These are phyloP conservation scores for Nannizziopsis barbatae DNA, from an alignment of 2,329 filamentous ascomycete species.

Conservation along the genomic window DNA sequence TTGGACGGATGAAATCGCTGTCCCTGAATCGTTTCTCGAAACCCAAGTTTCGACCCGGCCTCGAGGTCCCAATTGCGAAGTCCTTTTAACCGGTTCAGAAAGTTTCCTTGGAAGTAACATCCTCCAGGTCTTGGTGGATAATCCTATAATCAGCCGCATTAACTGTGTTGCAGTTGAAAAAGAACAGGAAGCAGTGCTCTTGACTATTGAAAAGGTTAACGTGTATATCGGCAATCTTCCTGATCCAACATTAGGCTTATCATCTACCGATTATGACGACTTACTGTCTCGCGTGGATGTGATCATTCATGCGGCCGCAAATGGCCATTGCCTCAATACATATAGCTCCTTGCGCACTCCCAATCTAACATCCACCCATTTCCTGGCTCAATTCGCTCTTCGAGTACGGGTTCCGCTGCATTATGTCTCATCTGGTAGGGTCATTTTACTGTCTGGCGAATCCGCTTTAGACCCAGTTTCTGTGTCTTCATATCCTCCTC, in stretches of 20 bases:
- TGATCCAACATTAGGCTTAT: conserved; percentile 30
- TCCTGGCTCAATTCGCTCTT: conserved; percentile 16
- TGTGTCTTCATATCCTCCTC: background rate
- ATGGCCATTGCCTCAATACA: conserved; percentile 21
- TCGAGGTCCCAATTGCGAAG: background rate
- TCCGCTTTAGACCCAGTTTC: background rate
- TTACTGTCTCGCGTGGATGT: conserved; percentile 29
- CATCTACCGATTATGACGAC: conserved; percentile 18
- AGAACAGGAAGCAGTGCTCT: background rate
- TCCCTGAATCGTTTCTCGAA: background rate
- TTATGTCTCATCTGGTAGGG: conserved; percentile 22
- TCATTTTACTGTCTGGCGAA: conserved; percentile 4
- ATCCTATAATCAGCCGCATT: conserved; percentile 26
- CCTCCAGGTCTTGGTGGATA: conserved; percentile 27
- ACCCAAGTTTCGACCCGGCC: too few relatives aligned
- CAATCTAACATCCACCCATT: conserved; percentile 20
- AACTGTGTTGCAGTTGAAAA: conserved; percentile 34
- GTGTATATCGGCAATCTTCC: conserved; percentile 30
- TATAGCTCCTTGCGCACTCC: conserved; percentile 20
- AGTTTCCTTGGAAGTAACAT: conserved; percentile 33
- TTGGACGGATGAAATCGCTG: conserved; percentile 3
- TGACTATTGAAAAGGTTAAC: conserved; percentile 21
- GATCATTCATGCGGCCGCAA: conserved; percentile 45
- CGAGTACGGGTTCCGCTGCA: conserved; percentile 21
- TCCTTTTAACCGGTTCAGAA: conserved; percentile 22